Percentiles rank a stretch among this genome's conserved stretches.
Conservation (phyloP, 2,329 filamentous ascomycete genomes). For the Pyrenochaeta sp. region DNA sequence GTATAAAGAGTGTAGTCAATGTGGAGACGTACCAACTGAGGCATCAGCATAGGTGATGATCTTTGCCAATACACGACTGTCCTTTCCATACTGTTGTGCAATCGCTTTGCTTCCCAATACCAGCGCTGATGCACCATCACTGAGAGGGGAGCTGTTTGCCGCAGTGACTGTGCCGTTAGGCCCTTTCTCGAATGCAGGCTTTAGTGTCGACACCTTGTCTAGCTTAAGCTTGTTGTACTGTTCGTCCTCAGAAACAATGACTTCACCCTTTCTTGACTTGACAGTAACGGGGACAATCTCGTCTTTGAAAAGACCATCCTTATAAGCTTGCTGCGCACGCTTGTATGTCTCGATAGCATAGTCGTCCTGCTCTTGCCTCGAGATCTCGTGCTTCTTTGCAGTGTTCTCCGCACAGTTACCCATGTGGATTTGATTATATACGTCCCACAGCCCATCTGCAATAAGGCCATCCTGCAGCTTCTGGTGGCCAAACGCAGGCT, state of each 20-base stretch:
- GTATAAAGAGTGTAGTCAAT: neutral
- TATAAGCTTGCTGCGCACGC: constrained; percentile 90
- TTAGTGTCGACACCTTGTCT: constrained; percentile 85
- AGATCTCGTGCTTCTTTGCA: constrained; percentile 83
- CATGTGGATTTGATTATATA: constrained; percentile 98
- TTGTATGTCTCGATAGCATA: constrained; percentile 91
- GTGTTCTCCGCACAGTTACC: constrained; percentile 96
- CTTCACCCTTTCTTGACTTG: constrained; percentile 80
- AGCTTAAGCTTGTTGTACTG: constrained; percentile 86
- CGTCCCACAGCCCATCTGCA: constrained; percentile 94
- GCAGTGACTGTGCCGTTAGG: constrained; percentile 94
- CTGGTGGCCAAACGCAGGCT: constrained; percentile 86
- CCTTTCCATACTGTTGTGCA: constrained; percentile 79
- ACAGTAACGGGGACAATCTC: constrained; percentile 91
- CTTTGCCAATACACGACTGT: constrained; percentile 83
- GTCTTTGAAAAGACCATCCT: constrained; percentile 80
- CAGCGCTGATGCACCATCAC: constrained; percentile 91
- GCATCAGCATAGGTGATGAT: constrained; percentile 90
- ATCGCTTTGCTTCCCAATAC: constrained; percentile 84
- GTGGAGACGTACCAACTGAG: constrained; percentile 63
- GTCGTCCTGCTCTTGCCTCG: constrained; percentile 85
- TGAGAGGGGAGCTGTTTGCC: constrained; percentile 92
- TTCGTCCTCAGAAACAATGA: constrained; percentile 82
- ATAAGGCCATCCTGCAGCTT: constrained; percentile 91
- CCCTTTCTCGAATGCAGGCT: constrained; percentile 88